Conservation (phyloP, 257 asterid genomes). For the Coffea eugenioides region DNA sequence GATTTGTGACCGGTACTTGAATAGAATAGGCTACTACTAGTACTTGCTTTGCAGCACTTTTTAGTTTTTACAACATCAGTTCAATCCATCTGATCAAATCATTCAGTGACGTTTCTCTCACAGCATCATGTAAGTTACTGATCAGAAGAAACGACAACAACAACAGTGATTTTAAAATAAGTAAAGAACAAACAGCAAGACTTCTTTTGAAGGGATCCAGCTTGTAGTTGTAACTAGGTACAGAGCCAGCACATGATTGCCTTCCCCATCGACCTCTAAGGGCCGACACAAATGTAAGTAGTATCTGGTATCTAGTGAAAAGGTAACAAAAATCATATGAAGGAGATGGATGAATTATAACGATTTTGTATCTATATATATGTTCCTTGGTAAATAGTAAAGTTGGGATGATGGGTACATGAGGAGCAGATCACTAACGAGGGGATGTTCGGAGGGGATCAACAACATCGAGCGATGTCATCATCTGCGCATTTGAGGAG, state of each 20-base stretch:
- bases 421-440: background rate
- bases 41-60: too few species aligned
- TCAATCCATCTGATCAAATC: too few species aligned
- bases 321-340: too few species aligned
- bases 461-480: background rate
- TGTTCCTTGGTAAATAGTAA: too few species aligned
- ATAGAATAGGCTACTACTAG: too few species aligned
- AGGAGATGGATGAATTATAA: background rate
- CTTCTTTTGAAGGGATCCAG: too few species aligned
- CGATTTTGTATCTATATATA: background rate
- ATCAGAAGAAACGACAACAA: too few species aligned
- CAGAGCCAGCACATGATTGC: background rate
- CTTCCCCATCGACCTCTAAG: background rate
- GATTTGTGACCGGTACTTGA: background rate
- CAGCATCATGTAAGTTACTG: too few species aligned
- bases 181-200: too few species aligned
- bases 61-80: too few species aligned
- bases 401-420: background rate
- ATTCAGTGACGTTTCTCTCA: too few species aligned
- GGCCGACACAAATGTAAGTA: background rate
- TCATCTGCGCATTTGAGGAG: slow-evolving; percentile 12
- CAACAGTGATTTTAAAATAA: too few species aligned
- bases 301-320: background rate
- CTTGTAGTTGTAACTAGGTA: background rate
- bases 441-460: background rate